Evolutionary conservation across 257 asterid genomes (phyloP).

Genomic region (Lavandula angustifolia): DNA sequence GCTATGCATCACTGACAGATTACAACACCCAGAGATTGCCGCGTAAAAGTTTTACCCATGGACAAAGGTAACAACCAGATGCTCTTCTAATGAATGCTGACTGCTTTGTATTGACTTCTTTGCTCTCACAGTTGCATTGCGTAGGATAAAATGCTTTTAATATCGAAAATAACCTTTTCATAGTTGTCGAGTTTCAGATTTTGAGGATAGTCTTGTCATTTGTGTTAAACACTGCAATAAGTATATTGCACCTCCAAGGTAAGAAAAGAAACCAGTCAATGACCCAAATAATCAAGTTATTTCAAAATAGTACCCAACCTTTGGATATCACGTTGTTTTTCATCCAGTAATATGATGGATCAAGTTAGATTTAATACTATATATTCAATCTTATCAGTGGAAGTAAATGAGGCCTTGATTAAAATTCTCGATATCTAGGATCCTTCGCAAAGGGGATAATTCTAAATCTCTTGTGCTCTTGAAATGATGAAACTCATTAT

Average conservation of each 20-base stretch:
- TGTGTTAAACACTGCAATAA: background rate
- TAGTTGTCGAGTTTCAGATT: background rate
- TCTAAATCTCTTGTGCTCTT: constrained; percentile 12
- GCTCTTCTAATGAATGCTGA: constrained; percentile 1
- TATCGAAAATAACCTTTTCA: background rate
- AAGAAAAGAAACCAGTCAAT: background rate
- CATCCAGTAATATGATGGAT: background rate
- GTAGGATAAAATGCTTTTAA: background rate
- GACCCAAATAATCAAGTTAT: background rate
- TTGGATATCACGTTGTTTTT: background rate
- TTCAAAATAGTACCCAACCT: background rate
- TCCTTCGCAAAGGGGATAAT: background rate
- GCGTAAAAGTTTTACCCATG: constrained; percentile 56
- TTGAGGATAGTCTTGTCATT: background rate
- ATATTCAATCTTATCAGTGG: background rate
- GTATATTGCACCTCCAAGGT: background rate
- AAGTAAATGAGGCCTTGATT: background rate
- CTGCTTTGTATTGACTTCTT: constrained; percentile 1
- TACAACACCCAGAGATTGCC: constrained; percentile 85
- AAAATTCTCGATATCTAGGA: background rate
- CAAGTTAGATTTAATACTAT: background rate
- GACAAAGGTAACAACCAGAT: constrained; percentile 69
- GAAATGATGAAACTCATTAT: background rate
- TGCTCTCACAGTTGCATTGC: background rate
- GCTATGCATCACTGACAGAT: constrained; percentile 79